Conservation (phyloP, 345 rosid species). For the Moringa oleifera region DNA sequence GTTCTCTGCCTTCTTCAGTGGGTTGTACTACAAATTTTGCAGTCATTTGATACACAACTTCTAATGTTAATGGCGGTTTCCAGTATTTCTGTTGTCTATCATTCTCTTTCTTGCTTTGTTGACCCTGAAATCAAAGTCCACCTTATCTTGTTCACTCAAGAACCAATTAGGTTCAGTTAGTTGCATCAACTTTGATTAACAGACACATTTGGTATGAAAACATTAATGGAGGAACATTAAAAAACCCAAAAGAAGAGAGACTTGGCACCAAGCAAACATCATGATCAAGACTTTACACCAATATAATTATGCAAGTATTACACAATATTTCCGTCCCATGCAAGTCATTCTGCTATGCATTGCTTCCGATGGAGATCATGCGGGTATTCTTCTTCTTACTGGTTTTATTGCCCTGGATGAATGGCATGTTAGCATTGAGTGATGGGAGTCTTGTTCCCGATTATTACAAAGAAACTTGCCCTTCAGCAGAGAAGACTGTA, state of each 20-base stretch:
- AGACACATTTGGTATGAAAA: too few species aligned
- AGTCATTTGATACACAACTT: too few species aligned
- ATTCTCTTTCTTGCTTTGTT: too few species aligned
- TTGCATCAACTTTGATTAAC: conserved; percentile 39
- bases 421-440: conserved; percentile 9
- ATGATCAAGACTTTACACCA: conserved; percentile 6
- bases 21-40: too few species aligned
- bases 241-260: not conserved
- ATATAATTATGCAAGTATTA: too few species aligned
- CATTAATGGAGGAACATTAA: too few species aligned
- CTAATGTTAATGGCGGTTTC: too few species aligned
- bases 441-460: conserved; percentile 37
- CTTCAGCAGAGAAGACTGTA: conserved; percentile 59
- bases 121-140: too few species aligned
- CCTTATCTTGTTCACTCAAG: too few species aligned
- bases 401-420: conserved; percentile 21
- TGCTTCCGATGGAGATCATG: conserved; percentile 26
- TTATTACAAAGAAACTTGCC: conserved; percentile 76
- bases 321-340: too few species aligned
- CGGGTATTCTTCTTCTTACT: conserved; percentile 14
- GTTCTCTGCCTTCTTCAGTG: not conserved
- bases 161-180: conserved; percentile 33
- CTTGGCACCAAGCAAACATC: conserved; percentile 2
- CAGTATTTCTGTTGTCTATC: too few species aligned
- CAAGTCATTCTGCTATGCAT: too few species aligned